A percentile compares a stretch with the other conserved stretches of the same genome.
phyloP scores from a whole-genome alignment of 805 yeast species.

The Scheffersomyces spartinae region DNA sequence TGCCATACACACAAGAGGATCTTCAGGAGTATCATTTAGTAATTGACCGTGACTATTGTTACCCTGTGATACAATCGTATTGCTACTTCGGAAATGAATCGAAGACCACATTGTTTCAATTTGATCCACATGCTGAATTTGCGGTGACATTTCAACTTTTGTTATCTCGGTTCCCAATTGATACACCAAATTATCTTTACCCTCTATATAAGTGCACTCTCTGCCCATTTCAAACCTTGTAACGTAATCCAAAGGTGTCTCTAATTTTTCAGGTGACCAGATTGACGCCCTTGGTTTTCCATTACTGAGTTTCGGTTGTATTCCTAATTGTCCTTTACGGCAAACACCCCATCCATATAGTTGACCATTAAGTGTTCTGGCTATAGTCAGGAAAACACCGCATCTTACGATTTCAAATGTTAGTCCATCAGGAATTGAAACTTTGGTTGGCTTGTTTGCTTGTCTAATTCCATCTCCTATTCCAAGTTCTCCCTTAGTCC shows the following conservation, averaged over 20 bases:
- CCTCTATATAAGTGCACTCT: conserved; percentile 38
- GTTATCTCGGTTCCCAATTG: conserved; percentile 17
- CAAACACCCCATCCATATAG: conserved; percentile 61
- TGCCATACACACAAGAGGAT: conserved; percentile 1
- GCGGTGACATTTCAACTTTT: conserved; percentile 1
- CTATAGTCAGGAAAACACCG: too few species aligned
- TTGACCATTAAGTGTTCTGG: too few species aligned
- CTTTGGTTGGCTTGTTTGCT: conserved; percentile 4
- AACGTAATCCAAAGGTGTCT: conserved; percentile 2
- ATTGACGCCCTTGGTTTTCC: conserved; percentile 8
- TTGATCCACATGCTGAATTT: conserved; percentile 5
- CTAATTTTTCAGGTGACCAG: conserved; percentile 13
- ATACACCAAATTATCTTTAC: conserved; percentile 3
- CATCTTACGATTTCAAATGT: too few species aligned
- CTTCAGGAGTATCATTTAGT: conserved; percentile 20
- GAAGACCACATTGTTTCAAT: conserved; percentile 72
- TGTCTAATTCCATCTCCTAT: conserved; percentile 11
- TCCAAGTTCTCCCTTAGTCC: conserved; percentile 70
- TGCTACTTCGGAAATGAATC: conserved; percentile 34
- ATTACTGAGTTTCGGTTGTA: conserved; percentile 2
- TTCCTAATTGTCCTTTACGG: conserved; percentile 45
- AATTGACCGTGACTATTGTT: conserved; percentile 70
- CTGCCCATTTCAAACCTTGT: conserved; percentile 35
- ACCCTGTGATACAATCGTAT: conserved; percentile 41
- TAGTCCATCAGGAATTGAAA: conserved; percentile 4